phyloP scores from a whole-genome alignment of 2,329 filamentous ascomycete species.

The Dothideomycetes sp. region DNA sequence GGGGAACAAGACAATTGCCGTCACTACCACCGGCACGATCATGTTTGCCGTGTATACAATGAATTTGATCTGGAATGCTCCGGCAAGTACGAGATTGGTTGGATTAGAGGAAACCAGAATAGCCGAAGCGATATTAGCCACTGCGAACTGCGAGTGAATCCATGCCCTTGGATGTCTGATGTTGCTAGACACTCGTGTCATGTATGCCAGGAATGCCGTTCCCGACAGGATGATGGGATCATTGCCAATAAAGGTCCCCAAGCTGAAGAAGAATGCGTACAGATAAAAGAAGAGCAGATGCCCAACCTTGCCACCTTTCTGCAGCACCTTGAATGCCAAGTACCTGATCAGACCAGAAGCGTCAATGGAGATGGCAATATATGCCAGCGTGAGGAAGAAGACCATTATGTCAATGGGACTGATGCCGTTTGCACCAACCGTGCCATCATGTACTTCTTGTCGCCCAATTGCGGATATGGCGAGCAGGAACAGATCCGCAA shows the following conservation, averaged over 20 bases:
- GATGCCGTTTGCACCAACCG: conserved; percentile 54
- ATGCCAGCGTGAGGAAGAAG: conserved; percentile 64
- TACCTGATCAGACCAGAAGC: conserved; percentile 63
- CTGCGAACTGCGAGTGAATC: conserved; percentile 61
- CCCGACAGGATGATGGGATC: conserved; percentile 66
- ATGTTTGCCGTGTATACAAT: conserved; percentile 68
- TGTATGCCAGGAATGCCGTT: conserved; percentile 64
- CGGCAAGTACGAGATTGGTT: conserved; percentile 63
- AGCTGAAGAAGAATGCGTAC: conserved; percentile 58
- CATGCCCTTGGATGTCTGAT: conserved; percentile 61
- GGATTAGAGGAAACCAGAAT: conserved; percentile 70
- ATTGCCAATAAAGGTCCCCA: conserved; percentile 61
- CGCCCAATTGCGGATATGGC: conserved; percentile 58
- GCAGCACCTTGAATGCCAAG: conserved; percentile 58
- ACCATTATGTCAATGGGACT: conserved; percentile 61
- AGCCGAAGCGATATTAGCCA: conserved; percentile 64
- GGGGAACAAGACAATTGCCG: conserved; percentile 56
- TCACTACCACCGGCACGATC: conserved; percentile 61
- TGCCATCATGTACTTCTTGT: conserved; percentile 58
- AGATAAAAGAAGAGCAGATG: conserved; percentile 61
- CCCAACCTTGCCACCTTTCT: conserved; percentile 56
- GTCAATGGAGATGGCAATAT: conserved; percentile 68
- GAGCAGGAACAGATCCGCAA: conserved; percentile 60
- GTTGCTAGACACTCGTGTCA: conserved; percentile 64
- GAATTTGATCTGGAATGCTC: conserved; percentile 61